Conservation (phyloP, 495 filamentous ascomycete genomes). For the Aspergillus avenaceus region DNA sequence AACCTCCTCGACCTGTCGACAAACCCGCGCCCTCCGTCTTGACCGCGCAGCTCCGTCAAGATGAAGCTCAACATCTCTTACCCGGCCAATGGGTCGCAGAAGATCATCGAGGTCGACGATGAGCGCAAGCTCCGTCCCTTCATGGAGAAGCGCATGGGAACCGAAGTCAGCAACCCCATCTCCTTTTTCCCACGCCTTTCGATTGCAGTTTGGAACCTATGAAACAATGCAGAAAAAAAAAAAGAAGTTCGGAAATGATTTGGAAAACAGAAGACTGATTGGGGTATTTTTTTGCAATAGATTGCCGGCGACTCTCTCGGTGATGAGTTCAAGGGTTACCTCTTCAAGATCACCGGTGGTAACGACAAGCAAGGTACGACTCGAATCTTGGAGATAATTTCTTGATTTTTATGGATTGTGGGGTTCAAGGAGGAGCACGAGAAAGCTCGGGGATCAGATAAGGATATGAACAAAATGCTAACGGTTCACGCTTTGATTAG, state of each 20-base stretch:
- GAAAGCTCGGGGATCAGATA: not conserved
- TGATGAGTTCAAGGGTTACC: conserved; percentile 97
- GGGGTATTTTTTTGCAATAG: conserved; percentile 31
- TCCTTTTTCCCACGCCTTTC: conserved; percentile 10
- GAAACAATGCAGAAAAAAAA: conserved; percentile 6
- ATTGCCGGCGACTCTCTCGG: conserved; percentile 82
- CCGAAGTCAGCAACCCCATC: conserved; percentile 64
- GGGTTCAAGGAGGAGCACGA: not conserved
- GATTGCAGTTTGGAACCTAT: not conserved
- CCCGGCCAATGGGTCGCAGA: conserved; percentile 98
- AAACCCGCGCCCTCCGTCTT: conserved; percentile 50
- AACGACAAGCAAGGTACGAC: conserved; percentile 95
- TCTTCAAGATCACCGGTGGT: conserved; percentile 88
- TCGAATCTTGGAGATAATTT: conserved; percentile 4
- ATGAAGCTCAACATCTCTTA: conserved; percentile 98
- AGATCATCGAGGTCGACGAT: conserved; percentile 98
- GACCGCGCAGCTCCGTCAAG: conserved; percentile 50
- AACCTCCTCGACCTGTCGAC: conserved; percentile 44
- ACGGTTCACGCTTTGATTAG: conserved; percentile 23
- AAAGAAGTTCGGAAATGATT: conserved; percentile 10
- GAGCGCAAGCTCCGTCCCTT: conserved; percentile 86
- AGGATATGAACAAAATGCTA: conserved; percentile 20
- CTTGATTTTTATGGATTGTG: not conserved
- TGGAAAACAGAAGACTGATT: conserved; percentile 36
- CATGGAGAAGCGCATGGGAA: conserved; percentile 94